Evolutionary conservation across 2,329 filamentous ascomycete genomes (phyloP).

Genomic region (Graphilbum sp.): DNA sequence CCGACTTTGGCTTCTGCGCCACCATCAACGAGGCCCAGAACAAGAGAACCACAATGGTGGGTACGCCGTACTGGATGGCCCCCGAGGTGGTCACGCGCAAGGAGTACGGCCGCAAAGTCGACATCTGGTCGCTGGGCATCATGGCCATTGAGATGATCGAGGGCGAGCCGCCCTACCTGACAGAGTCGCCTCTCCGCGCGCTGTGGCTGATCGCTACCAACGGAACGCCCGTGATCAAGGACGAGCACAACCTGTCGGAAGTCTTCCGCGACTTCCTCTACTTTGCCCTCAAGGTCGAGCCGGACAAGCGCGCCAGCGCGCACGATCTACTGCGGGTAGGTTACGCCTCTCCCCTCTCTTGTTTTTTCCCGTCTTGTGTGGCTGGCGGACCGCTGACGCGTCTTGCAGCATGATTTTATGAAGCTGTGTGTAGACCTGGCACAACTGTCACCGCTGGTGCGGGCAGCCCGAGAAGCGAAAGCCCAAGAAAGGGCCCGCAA

Average conservation of each 20-base stretch:
- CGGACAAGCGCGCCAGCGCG: slow-evolving; percentile 88
- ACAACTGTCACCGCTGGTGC: slow-evolving; percentile 73
- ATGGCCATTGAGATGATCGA: slow-evolving; percentile 99
- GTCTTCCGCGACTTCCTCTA: slow-evolving; percentile 85
- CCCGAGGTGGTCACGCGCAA: slow-evolving; percentile 95
- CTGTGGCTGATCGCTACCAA: slow-evolving; percentile 95
- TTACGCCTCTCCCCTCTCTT: background rate
- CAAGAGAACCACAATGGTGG: slow-evolving; percentile 98
- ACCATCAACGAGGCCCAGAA: slow-evolving; percentile 95
- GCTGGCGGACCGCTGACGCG: no score
- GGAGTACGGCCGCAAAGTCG: slow-evolving; percentile 95
- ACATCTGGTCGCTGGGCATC: slow-evolving; percentile 96
- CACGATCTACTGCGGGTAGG: slow-evolving; percentile 84
- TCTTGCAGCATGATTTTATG: slow-evolving; percentile 61
- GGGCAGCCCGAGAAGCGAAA: slow-evolving; percentile 68
- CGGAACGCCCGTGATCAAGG: slow-evolving; percentile 87
- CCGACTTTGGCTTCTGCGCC: slow-evolving; percentile 96
- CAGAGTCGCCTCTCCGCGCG: slow-evolving; percentile 81
- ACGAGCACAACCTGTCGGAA: slow-evolving; percentile 64
- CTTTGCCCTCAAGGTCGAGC: slow-evolving; percentile 89
- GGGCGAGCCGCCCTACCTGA: slow-evolving; percentile 91
- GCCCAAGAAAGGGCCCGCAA: slow-evolving; percentile 71
- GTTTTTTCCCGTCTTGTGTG: no score
- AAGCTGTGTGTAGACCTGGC: slow-evolving; percentile 54
- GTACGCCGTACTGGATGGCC: slow-evolving; percentile 99